These are phyloP conservation scores for Ascomycota sp. DNA, from an alignment of 2,329 filamentous ascomycete genomes.

Conservation along the genomic window DNA sequence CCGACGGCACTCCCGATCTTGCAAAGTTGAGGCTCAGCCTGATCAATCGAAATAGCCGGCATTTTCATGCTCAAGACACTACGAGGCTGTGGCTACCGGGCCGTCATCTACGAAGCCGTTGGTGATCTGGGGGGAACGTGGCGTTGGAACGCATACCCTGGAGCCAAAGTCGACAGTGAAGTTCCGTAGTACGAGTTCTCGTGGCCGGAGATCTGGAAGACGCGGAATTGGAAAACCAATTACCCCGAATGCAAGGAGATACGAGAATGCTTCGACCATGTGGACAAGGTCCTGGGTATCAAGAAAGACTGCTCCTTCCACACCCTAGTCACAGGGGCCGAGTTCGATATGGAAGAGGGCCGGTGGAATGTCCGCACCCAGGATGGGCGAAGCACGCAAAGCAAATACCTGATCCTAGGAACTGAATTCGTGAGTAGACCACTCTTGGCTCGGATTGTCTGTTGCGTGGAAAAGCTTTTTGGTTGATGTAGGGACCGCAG, in stretches of 20 bases:
- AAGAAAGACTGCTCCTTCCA: constrained; percentile 37
- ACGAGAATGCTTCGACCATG: constrained; percentile 35
- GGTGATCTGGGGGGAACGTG: constrained; percentile 30
- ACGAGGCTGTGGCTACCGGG: constrained; percentile 25
- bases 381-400: constrained; percentile 27
- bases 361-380: constrained; percentile 28
- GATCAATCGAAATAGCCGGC: no score
- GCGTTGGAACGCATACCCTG: constrained; percentile 36
- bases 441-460: no score
- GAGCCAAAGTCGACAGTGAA: constrained; percentile 31
- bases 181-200: constrained; percentile 32
- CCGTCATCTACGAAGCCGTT: constrained; percentile 30
- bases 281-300: constrained; percentile 31
- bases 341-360: constrained; percentile 24
- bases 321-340: constrained; percentile 29
- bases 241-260: constrained; percentile 32
- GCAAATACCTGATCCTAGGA: constrained; percentile 30
- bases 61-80: constrained; percentile 30
- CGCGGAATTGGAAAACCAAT: constrained; percentile 34
- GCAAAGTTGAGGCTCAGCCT: no score
- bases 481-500: no score
- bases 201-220: constrained; percentile 28
- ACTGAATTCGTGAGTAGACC: constrained; percentile 24
- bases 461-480: no score
- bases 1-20: no score